Base-by-base conservation (phyloP, 176 grass and related monocot species). In the Calamus simplicifolius region DNA sequence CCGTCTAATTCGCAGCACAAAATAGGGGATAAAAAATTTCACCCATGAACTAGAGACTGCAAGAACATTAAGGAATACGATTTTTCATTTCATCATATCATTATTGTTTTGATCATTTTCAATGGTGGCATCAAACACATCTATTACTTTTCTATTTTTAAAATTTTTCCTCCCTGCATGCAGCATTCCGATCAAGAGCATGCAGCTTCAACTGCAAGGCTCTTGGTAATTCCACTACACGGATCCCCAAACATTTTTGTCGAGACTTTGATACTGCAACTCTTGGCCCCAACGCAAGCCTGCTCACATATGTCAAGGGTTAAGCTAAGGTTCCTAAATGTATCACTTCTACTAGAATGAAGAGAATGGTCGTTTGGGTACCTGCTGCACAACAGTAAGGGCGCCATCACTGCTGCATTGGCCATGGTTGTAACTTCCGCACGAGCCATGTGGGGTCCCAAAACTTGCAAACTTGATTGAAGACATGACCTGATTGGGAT, bases 381-480 rank as follows among this genome's bases (percentile, higher is more conserved):
- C 94, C 94, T 93, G 72, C 72, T 83, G 85, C 63, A 91, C 88
- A 50, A 93, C 27, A 57, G 79, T 69, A 25, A 93, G 76, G 73
- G 81, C 85, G 66, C 73, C 68, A 49, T 75, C 35, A 58, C 94
- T 89, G 73, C 73, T 92, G 80, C 94, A 93, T 52, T 83, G 59
- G 17, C 94, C 84, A 16, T 98, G 85, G 51, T 50, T 83, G 52
- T 83, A 98, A 54, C 68, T 86, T 19, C 94, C 88, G 27, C 93
- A 92, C 19, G 73, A 81, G 48, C 93, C 93, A 23, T 79, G 72
- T 0, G 93, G 93, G 27, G 81, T 93, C 57, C 93, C 93, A 18
- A 98, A 98, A 77, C 93, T 98, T 29, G 81, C 93, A 78, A 98
- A 98, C 54, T 81, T 98, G 70, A 98, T 76, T 35, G 70, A 71